These are phyloP conservation scores for Leptographium galeiforme DNA, from an alignment of 2,329 filamentous ascomycete species.

Conservation along the genomic window DNA sequence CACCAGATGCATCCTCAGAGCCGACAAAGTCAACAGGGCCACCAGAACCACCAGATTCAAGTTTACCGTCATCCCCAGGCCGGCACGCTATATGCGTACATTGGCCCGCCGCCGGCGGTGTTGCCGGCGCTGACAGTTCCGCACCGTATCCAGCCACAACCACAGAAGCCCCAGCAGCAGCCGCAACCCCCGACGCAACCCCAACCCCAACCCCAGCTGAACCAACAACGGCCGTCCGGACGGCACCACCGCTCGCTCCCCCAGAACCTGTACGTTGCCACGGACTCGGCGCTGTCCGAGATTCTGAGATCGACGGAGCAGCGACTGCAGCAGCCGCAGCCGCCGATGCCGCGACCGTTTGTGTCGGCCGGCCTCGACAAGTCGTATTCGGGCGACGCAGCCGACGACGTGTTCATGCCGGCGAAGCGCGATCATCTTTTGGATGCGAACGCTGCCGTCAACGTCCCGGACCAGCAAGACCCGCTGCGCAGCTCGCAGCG, in stretches of 20 bases:
- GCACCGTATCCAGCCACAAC: not conserved
- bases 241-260: slow-evolving; percentile 1
- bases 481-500: slow-evolving; percentile 4
- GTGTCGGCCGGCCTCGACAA: not conserved
- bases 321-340: slow-evolving; percentile 21
- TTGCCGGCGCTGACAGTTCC: not conserved
- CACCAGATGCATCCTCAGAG: not conserved
- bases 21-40: not conserved
- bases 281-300: slow-evolving; percentile 35
- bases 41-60: not conserved
- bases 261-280: slow-evolving; percentile 7
- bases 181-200: not conserved
- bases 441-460: too few relatives aligned
- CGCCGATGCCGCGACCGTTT: not conserved
- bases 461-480: not conserved
- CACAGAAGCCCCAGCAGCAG: not conserved
- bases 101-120: not conserved
- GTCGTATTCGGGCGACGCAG: not conserved
- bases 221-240: not conserved
- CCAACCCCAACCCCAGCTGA: not conserved
- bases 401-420: not conserved
- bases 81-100: not conserved
- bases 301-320: slow-evolving; percentile 41
- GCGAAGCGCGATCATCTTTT: not conserved
- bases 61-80: not conserved